phyloP scores from a whole-genome alignment of 768 basidiomycete genomes.

The Mycena maculata region DNA sequence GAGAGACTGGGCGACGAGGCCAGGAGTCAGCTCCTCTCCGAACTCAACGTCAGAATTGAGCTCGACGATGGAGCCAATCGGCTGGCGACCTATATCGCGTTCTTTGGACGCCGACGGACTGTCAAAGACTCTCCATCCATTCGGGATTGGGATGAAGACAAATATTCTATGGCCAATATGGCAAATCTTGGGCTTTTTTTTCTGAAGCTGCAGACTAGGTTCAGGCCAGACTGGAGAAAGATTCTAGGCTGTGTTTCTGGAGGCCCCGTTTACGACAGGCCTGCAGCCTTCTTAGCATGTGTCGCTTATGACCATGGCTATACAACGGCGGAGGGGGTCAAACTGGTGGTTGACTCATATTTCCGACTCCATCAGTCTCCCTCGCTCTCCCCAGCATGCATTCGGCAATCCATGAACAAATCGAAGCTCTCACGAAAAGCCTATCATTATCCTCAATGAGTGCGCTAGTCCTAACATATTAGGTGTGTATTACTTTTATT shows the following conservation, averaged over 20 bases:
- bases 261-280: background rate
- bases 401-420: no score
- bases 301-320: background rate
- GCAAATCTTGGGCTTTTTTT: background rate
- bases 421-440: no score
- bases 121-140: background rate
- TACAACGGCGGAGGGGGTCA: background rate
- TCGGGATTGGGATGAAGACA: background rate
- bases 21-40: background rate
- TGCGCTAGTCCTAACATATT: no score
- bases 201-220: background rate
- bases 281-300: background rate
- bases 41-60: background rate
- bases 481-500: no score
- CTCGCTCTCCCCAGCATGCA: no score
- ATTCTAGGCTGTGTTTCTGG: background rate
- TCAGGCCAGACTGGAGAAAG: background rate
- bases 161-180: background rate
- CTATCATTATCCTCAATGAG: no score
- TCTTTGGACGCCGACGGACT: background rate
- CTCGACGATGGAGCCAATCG: background rate
- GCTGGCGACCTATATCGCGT: background rate
- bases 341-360: background rate
- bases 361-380: no score
- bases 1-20: background rate